Conservation (phyloP, 2,329 filamentous ascomycete species). For the Aspergillus sp. region DNA sequence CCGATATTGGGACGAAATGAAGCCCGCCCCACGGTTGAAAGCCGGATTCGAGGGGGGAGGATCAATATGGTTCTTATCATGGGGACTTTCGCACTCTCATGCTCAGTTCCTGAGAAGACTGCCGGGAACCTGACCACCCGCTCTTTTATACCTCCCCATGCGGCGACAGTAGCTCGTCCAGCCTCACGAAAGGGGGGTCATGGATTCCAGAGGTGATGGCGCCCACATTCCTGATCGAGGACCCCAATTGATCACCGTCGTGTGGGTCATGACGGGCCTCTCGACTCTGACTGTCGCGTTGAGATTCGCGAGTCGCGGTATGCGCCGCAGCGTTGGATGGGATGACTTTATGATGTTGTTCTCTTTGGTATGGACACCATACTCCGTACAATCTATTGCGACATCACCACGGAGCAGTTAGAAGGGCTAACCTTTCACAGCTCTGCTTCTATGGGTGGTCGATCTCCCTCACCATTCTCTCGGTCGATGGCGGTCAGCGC, state of each 20-base stretch:
- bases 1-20: not conserved
- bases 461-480: not conserved
- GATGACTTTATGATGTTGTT: conserved; percentile 1
- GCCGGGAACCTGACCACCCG: not conserved
- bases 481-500: not conserved
- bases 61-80: conserved; percentile 1
- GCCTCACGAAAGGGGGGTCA: not conserved
- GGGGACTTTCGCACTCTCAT: not conserved
- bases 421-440: not conserved
- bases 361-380: not conserved
- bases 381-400: not conserved
- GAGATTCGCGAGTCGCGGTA: not conserved
- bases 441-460: not conserved
- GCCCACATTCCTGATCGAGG: not conserved
- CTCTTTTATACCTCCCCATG: no score
- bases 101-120: not conserved
- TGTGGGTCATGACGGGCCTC: not conserved
- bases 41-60: not conserved
- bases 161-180: no score
- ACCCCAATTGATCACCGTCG: not conserved
- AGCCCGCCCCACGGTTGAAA: not conserved
- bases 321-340: not conserved
- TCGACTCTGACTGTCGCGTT: not conserved
- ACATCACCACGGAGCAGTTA: not conserved
- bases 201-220: not conserved